phyloP scores from a whole-genome alignment of 2,329 filamentous ascomycete genomes.

The Ascocoryne sarcoides region DNA sequence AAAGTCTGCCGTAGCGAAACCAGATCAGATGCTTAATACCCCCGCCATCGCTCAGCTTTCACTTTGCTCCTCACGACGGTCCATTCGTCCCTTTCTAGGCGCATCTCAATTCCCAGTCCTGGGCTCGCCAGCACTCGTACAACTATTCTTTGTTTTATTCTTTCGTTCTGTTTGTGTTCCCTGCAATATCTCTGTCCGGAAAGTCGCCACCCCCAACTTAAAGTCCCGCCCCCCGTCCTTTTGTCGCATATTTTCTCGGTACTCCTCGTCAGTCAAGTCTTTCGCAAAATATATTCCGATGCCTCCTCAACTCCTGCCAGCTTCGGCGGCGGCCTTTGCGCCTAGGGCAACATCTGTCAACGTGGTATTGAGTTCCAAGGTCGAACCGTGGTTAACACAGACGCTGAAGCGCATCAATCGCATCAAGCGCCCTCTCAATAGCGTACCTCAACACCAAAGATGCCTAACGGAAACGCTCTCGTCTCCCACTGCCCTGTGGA shows the following conservation, averaged over 20 bases:
- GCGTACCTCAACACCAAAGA: conserved; percentile 87
- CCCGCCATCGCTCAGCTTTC: conserved; percentile 17
- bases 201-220: conserved; percentile 6
- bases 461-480: conserved; percentile 94
- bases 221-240: conserved; percentile 9
- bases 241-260: conserved; percentile 13
- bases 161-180: conserved; percentile 13
- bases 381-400: conserved; percentile 93
- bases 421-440: conserved; percentile 95
- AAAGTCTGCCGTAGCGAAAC: background rate
- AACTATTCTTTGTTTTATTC: conserved; percentile 32
- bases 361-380: conserved; percentile 83
- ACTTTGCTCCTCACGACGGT: conserved; percentile 46
- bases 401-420: conserved; percentile 95
- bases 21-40: conserved; percentile 3
- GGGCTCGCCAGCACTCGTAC: conserved; percentile 41
- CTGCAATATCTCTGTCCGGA: background rate
- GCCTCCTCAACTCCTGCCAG: conserved; percentile 88
- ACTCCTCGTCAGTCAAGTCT: conserved; percentile 3
- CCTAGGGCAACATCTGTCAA: conserved; percentile 84
- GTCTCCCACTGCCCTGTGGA: conserved; percentile 87
- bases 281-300: conserved; percentile 38
- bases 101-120: conserved; percentile 48
- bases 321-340: conserved; percentile 92
- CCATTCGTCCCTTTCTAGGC: conserved; percentile 39